These are phyloP conservation scores for Gonapodya sp. DNA, from an alignment of 192 early-diverging fungal genomes.

Conservation along the genomic window DNA sequence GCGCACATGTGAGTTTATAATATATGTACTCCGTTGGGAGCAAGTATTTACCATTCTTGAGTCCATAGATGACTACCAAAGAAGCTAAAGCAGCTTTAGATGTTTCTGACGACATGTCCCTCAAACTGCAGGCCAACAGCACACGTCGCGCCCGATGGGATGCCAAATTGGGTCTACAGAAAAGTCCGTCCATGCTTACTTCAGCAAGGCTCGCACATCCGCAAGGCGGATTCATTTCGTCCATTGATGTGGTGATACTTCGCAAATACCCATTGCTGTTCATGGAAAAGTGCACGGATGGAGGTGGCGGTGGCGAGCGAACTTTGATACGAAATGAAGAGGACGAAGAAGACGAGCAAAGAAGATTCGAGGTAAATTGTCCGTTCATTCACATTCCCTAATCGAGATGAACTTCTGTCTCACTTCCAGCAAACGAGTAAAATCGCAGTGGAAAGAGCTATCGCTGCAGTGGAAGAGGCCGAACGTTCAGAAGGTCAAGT, in stretches of 20 bases:
- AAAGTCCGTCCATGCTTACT: conserved; percentile 11
- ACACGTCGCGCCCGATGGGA: conserved; percentile 50
- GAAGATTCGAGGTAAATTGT: conserved; percentile 21
- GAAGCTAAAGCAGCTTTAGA: conserved; percentile 26
- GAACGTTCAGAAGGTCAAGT: too few relatives aligned
- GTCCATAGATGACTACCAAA: conserved; percentile 17
- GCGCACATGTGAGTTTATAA: conserved; percentile 32
- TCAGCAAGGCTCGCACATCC: not conserved
- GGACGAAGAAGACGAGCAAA: conserved; percentile 38
- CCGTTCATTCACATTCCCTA: too few relatives aligned
- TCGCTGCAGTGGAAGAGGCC: too few relatives aligned
- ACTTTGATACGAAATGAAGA: conserved; percentile 29
- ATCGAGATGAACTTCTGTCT: too few relatives aligned
- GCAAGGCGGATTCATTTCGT: conserved; percentile 51
- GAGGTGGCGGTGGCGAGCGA: too few relatives aligned
- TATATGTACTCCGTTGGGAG: conserved; percentile 11
- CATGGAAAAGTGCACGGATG: conserved; percentile 36
- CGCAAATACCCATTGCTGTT: conserved; percentile 42
- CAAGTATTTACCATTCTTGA: conserved; percentile 13
- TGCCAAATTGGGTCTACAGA: conserved; percentile 48
- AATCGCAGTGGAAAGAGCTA: too few relatives aligned
- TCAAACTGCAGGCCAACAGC: conserved; percentile 45
- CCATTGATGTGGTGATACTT: conserved; percentile 48
- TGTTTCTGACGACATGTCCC: conserved; percentile 15
- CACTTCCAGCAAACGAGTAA: too few relatives aligned